Evolutionary conservation across 164 flowering plant species (phyloP).

Genomic region (Chloranthus sessilifolius): DNA sequence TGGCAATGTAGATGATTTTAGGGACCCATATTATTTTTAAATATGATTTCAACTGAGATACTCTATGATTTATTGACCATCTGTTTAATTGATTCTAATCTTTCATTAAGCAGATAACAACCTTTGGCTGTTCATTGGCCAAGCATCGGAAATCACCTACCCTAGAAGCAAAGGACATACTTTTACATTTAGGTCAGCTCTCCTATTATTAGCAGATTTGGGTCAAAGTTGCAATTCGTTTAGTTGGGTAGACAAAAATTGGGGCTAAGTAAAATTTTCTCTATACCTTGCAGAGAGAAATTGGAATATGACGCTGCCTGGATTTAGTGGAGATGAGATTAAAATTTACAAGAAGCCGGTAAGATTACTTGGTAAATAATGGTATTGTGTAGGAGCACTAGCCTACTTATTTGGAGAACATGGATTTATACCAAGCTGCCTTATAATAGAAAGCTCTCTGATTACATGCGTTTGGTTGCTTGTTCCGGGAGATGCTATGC

Average conservation of each 20-base stretch:
- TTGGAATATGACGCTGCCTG: slow-evolving; percentile 93
- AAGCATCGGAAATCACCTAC: slow-evolving; percentile 87
- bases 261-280: neutral
- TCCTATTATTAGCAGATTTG: neutral
- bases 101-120: slow-evolving; percentile 53
- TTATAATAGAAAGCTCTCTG: neutral
- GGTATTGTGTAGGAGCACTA: neutral
- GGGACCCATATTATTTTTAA: no score
- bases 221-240: neutral
- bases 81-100: neutral
- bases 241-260: neutral
- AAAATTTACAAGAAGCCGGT: slow-evolving; percentile 76
- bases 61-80: no score
- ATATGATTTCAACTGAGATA: no score
- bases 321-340: slow-evolving; percentile 91
- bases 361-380: slow-evolving; percentile 11
- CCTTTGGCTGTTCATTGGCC: slow-evolving; percentile 90
- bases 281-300: slow-evolving; percentile 56
- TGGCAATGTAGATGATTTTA: no score
- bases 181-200: slow-evolving; percentile 82
- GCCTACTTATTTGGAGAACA: neutral
- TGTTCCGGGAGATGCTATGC: slow-evolving; percentile 23
- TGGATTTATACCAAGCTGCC: neutral
- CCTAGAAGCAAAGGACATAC: slow-evolving; percentile 92
- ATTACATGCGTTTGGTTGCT: slow-evolving; percentile 6